A percentile compares a stretch with the other conserved stretches of the same genome.
These are phyloP conservation scores for Kitagawia praeruptora DNA, from an alignment of 129 eudicot species.

Conservation along the genomic window DNA sequence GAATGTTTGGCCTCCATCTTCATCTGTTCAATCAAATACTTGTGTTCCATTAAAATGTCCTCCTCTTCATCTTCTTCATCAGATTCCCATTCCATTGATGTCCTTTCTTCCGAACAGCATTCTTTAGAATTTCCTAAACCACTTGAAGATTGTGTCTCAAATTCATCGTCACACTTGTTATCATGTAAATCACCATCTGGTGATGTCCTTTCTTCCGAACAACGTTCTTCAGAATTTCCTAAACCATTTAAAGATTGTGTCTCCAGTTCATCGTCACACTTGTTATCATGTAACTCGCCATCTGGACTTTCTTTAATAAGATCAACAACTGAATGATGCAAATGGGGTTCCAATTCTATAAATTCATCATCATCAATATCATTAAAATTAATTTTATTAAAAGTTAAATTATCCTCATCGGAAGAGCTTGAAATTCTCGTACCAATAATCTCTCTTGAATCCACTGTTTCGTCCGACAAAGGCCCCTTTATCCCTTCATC, in stretches of 20 bases:
- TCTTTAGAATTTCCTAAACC: slow-evolving; percentile 6
- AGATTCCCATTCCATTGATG: slow-evolving; percentile 27
- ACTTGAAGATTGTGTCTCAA: not conserved
- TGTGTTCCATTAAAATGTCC: slow-evolving; percentile 58
- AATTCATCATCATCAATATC: slow-evolving; percentile 29
- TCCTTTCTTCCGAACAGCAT: not conserved
- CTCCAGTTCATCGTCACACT: not conserved
- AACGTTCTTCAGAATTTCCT: slow-evolving; percentile 3
- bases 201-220: not conserved
- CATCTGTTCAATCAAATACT: slow-evolving; percentile 61
- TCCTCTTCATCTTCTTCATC: slow-evolving; percentile 54
- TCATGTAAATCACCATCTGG: not conserved
- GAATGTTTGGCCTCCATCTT: slow-evolving; percentile 59
- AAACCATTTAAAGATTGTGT: not conserved
- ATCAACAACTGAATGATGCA: slow-evolving; percentile 15
- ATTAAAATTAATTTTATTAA: not conserved
- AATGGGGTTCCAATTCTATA: slow-evolving; percentile 32
- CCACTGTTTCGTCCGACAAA: slow-evolving; percentile 15
- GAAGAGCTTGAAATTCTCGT: not conserved
- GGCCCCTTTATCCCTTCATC: slow-evolving; percentile 20
- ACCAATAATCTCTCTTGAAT: slow-evolving; percentile 9
- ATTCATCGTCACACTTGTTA: not conserved
- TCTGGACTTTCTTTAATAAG: slow-evolving; percentile 5
- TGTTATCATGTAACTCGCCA: not conserved
- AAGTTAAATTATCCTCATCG: not conserved